Evolutionary conservation across 805 yeast genomes (phyloP).

Genomic region (Pichia phayaonensis): DNA sequence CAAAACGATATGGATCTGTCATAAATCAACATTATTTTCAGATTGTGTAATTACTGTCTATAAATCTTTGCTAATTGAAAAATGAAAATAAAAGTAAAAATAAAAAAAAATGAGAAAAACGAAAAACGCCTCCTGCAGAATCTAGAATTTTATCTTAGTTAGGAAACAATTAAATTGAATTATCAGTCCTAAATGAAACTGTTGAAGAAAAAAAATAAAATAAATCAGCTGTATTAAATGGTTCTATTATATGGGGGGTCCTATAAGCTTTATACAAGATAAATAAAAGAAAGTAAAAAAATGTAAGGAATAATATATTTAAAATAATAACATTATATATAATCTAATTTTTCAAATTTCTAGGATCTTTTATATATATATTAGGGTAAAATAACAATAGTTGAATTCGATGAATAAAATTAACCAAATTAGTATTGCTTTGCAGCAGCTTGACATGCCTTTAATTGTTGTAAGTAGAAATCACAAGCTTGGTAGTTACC

Average conservation of each 20-base stretch:
- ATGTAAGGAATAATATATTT: not conserved
- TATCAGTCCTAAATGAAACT: too few relatives aligned
- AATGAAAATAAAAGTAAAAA: not conserved
- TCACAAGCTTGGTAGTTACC: conserved; percentile 98
- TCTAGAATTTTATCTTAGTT: not conserved
- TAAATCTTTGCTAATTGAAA: not conserved
- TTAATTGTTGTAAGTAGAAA: conserved; percentile 92
- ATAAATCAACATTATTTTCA: not conserved
- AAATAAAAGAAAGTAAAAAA: not conserved
- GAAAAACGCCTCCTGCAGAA: not conserved
- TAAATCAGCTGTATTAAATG: not conserved
- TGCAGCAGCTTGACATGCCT: conserved; percentile 94
- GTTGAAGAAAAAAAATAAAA: too few relatives aligned
- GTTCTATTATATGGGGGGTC: not conserved
- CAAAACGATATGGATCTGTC: conserved; percentile 8
- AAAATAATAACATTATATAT: not conserved
- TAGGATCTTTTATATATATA: not conserved
- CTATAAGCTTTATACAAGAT: not conserved
- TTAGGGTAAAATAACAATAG: not conserved
- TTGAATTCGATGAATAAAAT: not conserved
- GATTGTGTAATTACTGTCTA: not conserved
- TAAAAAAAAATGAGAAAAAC: not conserved
- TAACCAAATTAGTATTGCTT: conserved; percentile 50
- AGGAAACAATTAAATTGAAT: too few relatives aligned
- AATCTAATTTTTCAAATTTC: not conserved